Evolutionary conservation across 208 protist species (phyloP).

Genomic region (Herpetomonas tarakana): DNA sequence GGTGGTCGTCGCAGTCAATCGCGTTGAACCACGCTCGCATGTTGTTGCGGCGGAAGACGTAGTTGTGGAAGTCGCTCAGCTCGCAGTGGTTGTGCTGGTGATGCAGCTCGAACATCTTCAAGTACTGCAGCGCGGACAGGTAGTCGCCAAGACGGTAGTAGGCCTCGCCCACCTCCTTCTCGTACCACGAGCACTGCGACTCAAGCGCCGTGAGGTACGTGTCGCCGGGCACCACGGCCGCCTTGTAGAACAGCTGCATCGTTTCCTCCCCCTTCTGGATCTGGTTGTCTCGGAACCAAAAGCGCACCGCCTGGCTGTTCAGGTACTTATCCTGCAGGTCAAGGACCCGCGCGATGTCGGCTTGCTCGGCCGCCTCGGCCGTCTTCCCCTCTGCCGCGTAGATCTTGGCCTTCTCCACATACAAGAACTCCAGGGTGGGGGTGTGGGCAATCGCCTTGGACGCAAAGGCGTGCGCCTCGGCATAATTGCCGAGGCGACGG

Average conservation of each 20-base stretch:
- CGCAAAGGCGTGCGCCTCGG: conserved; percentile 75
- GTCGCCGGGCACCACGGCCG: conserved; percentile 35
- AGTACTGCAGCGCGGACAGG: conserved; percentile 90
- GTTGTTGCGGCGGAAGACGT: conserved; percentile 94
- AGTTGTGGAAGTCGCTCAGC: conserved; percentile 97
- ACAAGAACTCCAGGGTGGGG: conserved; percentile 94
- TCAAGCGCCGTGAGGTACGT: conserved; percentile 84
- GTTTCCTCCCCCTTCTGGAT: conserved; percentile 75
- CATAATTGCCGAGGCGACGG: conserved; percentile 58
- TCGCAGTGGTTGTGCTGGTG: conserved; percentile 93
- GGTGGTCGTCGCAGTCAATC: conserved; percentile 73
- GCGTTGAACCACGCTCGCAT: conserved; percentile 95
- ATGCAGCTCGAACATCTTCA: conserved; percentile 90
- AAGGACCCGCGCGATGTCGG: conserved; percentile 87
- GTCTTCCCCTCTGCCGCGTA: conserved; percentile 76
- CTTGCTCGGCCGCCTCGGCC: conserved; percentile 60
- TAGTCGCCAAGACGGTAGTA: conserved; percentile 80
- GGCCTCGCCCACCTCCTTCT: conserved; percentile 87
- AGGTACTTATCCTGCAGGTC: conserved; percentile 97
- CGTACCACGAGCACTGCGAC: conserved; percentile 97
- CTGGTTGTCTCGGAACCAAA: conserved; percentile 87
- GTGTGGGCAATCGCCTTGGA: conserved; percentile 94
- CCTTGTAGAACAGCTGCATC: conserved; percentile 91
- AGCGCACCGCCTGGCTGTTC: conserved; percentile 93
- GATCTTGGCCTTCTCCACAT: conserved; percentile 90